phyloP scores from a whole-genome alignment of 768 basidiomycete species.

The Lactarius quietus region DNA sequence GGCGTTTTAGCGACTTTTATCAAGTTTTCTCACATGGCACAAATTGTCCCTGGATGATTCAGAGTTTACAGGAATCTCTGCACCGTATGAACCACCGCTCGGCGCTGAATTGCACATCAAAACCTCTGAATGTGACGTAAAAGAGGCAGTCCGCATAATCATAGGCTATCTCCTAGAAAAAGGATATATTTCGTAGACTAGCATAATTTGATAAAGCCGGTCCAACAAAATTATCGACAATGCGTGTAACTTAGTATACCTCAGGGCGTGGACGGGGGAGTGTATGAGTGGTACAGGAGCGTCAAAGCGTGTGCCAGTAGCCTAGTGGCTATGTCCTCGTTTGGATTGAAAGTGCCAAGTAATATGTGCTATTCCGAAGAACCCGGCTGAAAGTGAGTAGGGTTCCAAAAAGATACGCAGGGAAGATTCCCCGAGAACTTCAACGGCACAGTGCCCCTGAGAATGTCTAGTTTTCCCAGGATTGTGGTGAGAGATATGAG shows the following conservation, averaged over 20 bases:
- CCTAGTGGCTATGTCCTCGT: too few species aligned
- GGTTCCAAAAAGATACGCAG: too few species aligned
- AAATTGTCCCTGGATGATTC: conserved; percentile 10
- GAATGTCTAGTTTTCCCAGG: too few species aligned
- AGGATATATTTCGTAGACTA: conserved; percentile 35
- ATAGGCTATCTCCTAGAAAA: conserved; percentile 71
- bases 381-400: too few species aligned
- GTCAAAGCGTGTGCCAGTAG: too few species aligned
- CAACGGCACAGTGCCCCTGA: too few species aligned
- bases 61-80: conserved; percentile 99
- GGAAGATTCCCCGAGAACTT: too few species aligned
- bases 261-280: neutral
- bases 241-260: conserved; percentile 1
- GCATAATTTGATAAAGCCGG: conserved; percentile 4
- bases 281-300: conserved; percentile 4
- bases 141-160: conserved; percentile 74
- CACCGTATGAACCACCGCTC: conserved; percentile 90
- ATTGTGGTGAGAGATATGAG: too few species aligned
- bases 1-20: neutral
- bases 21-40: neutral
- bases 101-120: conserved; percentile 88
- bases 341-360: too few species aligned
- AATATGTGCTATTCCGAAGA: too few species aligned
- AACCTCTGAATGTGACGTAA: conserved; percentile 77
- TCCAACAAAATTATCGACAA: conserved; percentile 1